Percentiles rank a stretch among this genome's conserved stretches.
Evolutionary conservation across 176 grass and related monocot genomes (phyloP).

Genomic region (Juncus effusus): DNA sequence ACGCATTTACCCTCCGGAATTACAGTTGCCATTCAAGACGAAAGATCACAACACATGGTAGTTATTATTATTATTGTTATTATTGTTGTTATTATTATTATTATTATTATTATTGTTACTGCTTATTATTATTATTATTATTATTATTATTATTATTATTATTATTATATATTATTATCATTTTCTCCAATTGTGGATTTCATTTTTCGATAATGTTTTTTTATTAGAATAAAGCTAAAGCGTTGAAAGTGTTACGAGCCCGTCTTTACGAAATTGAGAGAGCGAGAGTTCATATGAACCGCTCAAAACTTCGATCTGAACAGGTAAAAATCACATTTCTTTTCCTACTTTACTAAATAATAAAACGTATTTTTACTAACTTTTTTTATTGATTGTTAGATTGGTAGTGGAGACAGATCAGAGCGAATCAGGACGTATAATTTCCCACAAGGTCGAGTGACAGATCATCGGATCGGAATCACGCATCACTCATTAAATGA

Average conservation of each 20-base stretch:
- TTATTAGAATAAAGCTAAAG: constrained; percentile 89
- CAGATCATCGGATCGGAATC: constrained; percentile 71
- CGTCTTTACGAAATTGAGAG: constrained; percentile 83
- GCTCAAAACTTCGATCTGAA: constrained; percentile 83
- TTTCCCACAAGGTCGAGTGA: constrained; percentile 89
- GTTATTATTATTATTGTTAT: constrained; percentile 11
- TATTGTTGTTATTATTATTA: not conserved
- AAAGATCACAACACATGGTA: constrained; percentile 98
- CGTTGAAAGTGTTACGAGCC: constrained; percentile 78
- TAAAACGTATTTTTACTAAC: not conserved
- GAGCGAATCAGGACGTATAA: constrained; percentile 91
- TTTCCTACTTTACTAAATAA: constrained; percentile 12
- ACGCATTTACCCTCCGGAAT: constrained; percentile 88
- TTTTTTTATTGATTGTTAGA: constrained; percentile 32
- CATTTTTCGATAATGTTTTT: not conserved
- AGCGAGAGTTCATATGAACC: constrained; percentile 57
- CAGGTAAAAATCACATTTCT: constrained; percentile 32
- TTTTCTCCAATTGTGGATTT: not conserved
- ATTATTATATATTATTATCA: not conserved
- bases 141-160: constrained; percentile 19
- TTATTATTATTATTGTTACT: not conserved
- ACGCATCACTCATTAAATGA: constrained; percentile 76
- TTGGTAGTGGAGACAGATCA: constrained; percentile 86
- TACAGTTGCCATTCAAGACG: constrained; percentile 88
- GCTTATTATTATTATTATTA: not conserved